A percentile compares a stretch with the other conserved stretches of the same genome.
Conservation (phyloP, 441 rosid genomes). For the Iberis amara region DNA sequence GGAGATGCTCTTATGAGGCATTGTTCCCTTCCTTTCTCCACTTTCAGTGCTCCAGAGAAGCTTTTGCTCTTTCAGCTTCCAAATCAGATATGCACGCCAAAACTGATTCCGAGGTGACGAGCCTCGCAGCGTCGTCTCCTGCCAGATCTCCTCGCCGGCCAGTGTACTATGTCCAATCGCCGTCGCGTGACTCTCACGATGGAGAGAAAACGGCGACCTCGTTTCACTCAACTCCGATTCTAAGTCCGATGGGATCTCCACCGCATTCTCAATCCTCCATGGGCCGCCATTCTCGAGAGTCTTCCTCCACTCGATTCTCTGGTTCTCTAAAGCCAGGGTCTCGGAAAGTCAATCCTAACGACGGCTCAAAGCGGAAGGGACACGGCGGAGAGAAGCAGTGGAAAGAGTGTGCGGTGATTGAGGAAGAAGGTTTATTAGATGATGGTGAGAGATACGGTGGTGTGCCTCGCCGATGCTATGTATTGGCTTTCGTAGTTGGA, state of each 20-base stretch:
- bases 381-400: slow-evolving; percentile 56
- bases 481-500: slow-evolving; percentile 65
- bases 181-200: slow-evolving; percentile 90
- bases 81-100: slow-evolving; percentile 62
- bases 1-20: too few relatives aligned
- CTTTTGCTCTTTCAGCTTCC: background rate
- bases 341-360: slow-evolving; percentile 73
- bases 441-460: slow-evolving; percentile 59
- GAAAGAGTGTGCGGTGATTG: slow-evolving; percentile 72
- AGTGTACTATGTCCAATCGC: slow-evolving; percentile 90
- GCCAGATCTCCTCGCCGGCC: slow-evolving; percentile 83
- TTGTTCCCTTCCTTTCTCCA: background rate
- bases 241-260: slow-evolving; percentile 84
- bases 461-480: slow-evolving; percentile 72
- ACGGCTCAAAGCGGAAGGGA: slow-evolving; percentile 40
- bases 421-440: slow-evolving; percentile 88
- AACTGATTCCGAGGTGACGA: slow-evolving; percentile 91
- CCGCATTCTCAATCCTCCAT: slow-evolving; percentile 91
- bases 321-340: slow-evolving; percentile 89
- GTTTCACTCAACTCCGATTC: slow-evolving; percentile 86
- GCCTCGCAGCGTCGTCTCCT: slow-evolving; percentile 77
- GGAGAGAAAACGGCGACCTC: slow-evolving; percentile 92
- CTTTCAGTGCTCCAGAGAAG: background rate
- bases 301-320: slow-evolving; percentile 80
- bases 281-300: slow-evolving; percentile 82